Conservation (phyloP, 2,329 filamentous ascomycete genomes). For the Aschersonia sp. region DNA sequence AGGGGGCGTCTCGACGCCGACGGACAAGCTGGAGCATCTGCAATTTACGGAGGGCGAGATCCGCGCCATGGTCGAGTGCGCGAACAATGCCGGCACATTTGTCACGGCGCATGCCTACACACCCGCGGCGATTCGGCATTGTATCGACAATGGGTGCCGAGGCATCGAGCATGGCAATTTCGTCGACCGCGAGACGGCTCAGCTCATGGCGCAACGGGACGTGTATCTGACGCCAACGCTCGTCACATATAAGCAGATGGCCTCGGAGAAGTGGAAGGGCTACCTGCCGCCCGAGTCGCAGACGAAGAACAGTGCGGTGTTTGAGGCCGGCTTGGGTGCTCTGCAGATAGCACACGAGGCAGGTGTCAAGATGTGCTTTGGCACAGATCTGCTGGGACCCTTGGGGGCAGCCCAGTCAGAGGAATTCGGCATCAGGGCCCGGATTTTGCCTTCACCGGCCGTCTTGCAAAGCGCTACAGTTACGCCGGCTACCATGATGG, state of each 20-base stretch:
- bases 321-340: slow-evolving; percentile 28
- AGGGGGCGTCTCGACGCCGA: slow-evolving; percentile 41
- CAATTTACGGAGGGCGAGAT: slow-evolving; percentile 46
- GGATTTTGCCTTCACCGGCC: slow-evolving; percentile 8
- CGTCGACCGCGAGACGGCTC: slow-evolving; percentile 26
- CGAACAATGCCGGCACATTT: slow-evolving; percentile 31
- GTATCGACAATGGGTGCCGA: slow-evolving; percentile 36
- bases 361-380: slow-evolving; percentile 41
- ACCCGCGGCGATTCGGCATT: slow-evolving; percentile 35
- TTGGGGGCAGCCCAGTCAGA: slow-evolving; percentile 15
- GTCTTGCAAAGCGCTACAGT: slow-evolving; percentile 21
- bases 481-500: slow-evolving; percentile 34
- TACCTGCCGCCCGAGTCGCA: slow-evolving; percentile 28
- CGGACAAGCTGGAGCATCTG: slow-evolving; percentile 34
- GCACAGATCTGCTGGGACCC: slow-evolving; percentile 23
- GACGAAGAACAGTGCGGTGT: slow-evolving; percentile 35
- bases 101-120: slow-evolving; percentile 47
- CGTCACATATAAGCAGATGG: slow-evolving; percentile 35
- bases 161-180: slow-evolving; percentile 36
- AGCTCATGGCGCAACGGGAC: slow-evolving; percentile 31
- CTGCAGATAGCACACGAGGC: slow-evolving; percentile 33
- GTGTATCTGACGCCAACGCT: slow-evolving; percentile 40
- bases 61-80: slow-evolving; percentile 34
- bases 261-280: slow-evolving; percentile 22
- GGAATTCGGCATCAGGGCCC: slow-evolving; percentile 16